phyloP scores from a whole-genome alignment of 352 stramenopile species.

The Pythium sukuiense region DNA sequence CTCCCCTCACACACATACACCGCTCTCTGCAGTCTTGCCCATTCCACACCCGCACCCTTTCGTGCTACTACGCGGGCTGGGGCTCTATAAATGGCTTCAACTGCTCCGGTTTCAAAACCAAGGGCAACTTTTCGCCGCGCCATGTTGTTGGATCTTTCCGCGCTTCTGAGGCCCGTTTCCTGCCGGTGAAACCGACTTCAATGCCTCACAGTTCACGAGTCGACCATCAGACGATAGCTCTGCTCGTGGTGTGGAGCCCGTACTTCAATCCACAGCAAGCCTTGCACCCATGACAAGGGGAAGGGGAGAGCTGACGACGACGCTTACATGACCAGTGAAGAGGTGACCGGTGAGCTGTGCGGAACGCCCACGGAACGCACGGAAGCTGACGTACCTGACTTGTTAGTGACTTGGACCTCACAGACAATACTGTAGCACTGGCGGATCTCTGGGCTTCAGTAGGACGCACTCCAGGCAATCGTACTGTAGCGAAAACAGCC shows the following conservation, averaged over 20 bases:
- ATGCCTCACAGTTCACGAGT: neutral
- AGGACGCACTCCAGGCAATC: neutral
- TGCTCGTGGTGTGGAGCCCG: neutral
- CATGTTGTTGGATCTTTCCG: constrained; percentile 18
- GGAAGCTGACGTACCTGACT: constrained; percentile 19
- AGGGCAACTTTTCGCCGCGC: neutral
- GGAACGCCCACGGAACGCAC: constrained; percentile 18
- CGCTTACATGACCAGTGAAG: constrained; percentile 4
- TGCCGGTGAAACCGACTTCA: constrained; percentile 29
- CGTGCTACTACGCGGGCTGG: neutral
- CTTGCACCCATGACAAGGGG: neutral
- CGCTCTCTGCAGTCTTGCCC: neutral
- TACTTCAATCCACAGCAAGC: neutral
- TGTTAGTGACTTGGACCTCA: constrained; percentile 1
- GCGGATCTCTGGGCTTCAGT: constrained; percentile 9
- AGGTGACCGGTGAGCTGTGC: constrained; percentile 11
- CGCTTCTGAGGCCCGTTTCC: constrained; percentile 17
- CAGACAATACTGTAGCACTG: neutral
- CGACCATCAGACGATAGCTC: no score
- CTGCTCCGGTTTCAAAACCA: constrained; percentile 14
- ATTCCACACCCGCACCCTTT: constrained; percentile 19
- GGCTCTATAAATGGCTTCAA: constrained; percentile 22
- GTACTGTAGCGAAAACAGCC: constrained; percentile 6
- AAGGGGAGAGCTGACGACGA: constrained; percentile 10
- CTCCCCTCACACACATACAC: neutral